Base-by-base conservation (phyloP, 2,329 filamentous ascomycete species). In the Trichophyton schoenleinii region DNA sequence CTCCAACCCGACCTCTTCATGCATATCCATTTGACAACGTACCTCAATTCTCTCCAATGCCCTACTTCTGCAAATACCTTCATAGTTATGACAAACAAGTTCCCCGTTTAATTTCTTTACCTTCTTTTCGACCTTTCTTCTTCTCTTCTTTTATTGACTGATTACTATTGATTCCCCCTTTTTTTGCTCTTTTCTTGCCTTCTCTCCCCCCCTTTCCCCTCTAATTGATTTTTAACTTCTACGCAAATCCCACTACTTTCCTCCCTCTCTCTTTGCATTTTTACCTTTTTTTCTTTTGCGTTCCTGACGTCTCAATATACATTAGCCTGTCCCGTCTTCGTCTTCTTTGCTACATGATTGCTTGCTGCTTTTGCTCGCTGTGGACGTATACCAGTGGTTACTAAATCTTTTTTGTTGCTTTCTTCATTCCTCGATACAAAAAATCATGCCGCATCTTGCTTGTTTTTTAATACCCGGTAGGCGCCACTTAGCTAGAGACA, bases 111-210 rank as follows among this genome's bases (percentile, higher is more conserved):
- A 22, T 64, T 28, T 63, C 61, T 57, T 64, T 53, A 52, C 65
- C 52, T 34, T 36, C 58, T 52, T 57, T 62, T 57, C 64, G 53
- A 52, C 65, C 41, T 34, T 36, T 49, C 41, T 57, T 62, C 66
- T 28, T 9, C 20, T 65, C 53, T 41, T 63, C 53, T 46, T 31
- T 49, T 42, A 41, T 46, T 22, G 6, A 5, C 34, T 62, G 31
- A 57, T 42, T 49, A 18, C 28, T 59, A 49, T 34, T 63, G 53
- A 15, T 61, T 62, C 31, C 59, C 61, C 34, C 62, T 31, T 1
- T 31, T 31, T 31, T 31, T 31, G 64, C 58, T 60, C 59, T 49
- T 62, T 61, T 18, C 64, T 63, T 64, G 53, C 36, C 60, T 53
- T 61, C 41, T 55, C 36, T 60, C 48, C 61, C 15, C n/a, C 13